Base-by-base conservation (phyloP, 2,329 filamentous ascomycete genomes). In the Fusarium pseudonygamai region DNA sequence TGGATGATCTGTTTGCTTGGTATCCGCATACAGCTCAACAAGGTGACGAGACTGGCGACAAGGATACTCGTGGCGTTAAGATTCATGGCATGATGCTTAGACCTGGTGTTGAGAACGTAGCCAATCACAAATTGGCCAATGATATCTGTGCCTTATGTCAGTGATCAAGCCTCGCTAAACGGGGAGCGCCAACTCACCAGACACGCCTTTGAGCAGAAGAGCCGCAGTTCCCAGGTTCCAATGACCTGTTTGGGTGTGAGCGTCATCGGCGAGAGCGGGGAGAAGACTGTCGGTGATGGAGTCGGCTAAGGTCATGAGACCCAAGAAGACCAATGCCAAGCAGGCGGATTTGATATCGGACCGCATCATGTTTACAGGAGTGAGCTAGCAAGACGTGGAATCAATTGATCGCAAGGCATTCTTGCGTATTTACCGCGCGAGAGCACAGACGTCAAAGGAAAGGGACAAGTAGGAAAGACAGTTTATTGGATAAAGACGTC, bases 401-500 rank as follows among this genome's bases (percentile, higher is more conserved):
- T 57, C 14, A 22, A 57, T 34, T 34, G n/a, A 57, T 34, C 7
- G 16, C n/a, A 11, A 46, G 53, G 53, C 30, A 46, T 46, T 11
- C 30, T 57, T 46, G n/a, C 7, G 6, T 57, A 36, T 36, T 34
- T 26, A 26, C n/a, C 30, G 18, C 39, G 55, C 39, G n/a, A 22
- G 11, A 20, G 10, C 11, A 8, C 9, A 6, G 9, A 24, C 7
- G 3, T 20, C 3, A 18, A 9, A 14, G 37, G 9, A 22, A 39
- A 12, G 39, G 1, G 28, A 20, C 4, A 30, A 45, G 12, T 13
- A 7, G 6, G 7, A 24, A 9, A 15, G 12, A 28, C 2, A 9
- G 4, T 6, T 4, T 2, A 30, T 55, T 28, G 26, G 52, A 1
- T 0, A 24, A 32, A 3, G 1, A 6, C 4, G 3, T 26, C 24